These are phyloP conservation scores for Melaleuca alternifolia DNA, from an alignment of 345 rosid genomes.

Conservation along the genomic window DNA sequence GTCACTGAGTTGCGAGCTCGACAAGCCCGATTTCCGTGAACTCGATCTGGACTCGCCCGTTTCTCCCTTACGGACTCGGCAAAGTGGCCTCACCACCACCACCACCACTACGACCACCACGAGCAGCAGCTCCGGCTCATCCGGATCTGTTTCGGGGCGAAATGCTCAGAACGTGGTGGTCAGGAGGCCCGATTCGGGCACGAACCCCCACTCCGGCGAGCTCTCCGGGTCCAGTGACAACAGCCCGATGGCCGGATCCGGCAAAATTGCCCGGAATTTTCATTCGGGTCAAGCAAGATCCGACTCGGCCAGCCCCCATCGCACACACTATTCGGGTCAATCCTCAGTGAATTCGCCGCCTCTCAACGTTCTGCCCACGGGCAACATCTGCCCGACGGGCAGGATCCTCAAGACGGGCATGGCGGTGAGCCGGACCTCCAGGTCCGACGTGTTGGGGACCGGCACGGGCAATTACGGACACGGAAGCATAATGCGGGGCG, in stretches of 20 bases:
- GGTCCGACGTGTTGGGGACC: slow-evolving; percentile 60
- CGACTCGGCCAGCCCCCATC: slow-evolving; percentile 29
- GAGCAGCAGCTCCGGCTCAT: slow-evolving; percentile 66
- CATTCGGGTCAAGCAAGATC: slow-evolving; percentile 35
- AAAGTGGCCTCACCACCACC: slow-evolving; percentile 15
- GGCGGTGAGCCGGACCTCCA: slow-evolving; percentile 32
- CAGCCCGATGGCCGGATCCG: slow-evolving; percentile 35
- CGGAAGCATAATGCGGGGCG: slow-evolving; percentile 80
- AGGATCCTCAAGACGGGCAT: slow-evolving; percentile 56
- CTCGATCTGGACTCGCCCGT: slow-evolving; percentile 88
- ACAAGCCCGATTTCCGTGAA: slow-evolving; percentile 71
- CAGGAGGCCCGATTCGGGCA: slow-evolving; percentile 34
- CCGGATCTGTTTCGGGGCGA: slow-evolving; percentile 72
- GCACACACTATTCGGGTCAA: slow-evolving; percentile 36
- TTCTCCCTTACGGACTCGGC: slow-evolving; percentile 63
- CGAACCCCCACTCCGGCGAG: slow-evolving; percentile 51
- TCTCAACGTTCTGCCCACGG: slow-evolving; percentile 53
- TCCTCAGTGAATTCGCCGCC: slow-evolving; percentile 45
- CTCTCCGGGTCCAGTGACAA: slow-evolving; percentile 38
- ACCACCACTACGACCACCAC: slow-evolving; percentile 35
- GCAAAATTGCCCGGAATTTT: slow-evolving; percentile 9
- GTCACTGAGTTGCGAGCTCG: slow-evolving; percentile 44
- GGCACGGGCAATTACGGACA: slow-evolving; percentile 79
- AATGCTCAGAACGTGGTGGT: slow-evolving; percentile 11
- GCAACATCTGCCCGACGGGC: slow-evolving; percentile 85